Evolutionary conservation across 495 filamentous ascomycete genomes (phyloP), one percentile per base, ranked within the genome.

Genomic region (Penicillium herquei): DNA sequence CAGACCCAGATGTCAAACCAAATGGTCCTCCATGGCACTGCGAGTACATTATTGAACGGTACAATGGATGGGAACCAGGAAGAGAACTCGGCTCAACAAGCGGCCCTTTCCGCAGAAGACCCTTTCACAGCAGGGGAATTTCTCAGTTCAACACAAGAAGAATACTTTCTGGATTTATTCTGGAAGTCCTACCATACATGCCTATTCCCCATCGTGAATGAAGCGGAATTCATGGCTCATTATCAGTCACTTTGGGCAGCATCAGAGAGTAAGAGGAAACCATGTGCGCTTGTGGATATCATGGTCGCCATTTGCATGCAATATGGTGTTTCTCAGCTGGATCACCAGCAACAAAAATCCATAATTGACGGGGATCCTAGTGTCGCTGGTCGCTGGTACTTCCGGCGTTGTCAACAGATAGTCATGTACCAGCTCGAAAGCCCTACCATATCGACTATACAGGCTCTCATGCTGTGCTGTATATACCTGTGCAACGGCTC

Each of bases 231-330:
- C 54, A 72, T 65, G 46, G 64, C 68, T 26, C 69, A 82, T 54
- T 80, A 82, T 56, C 59, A 70, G 6, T 76, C 78, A 12, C 66
- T 83, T 3, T 80, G 76, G 75, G 63, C 56, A 12, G 58, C 49
- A 18, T 62, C 65, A 11, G 66, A 58, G 3, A 59, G 58, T 11
- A 54, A 52, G 7, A 72, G 81, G 3, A 74, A 69, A 55, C 70
- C 78, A 9, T 83, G 78, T 7, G 73, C 81, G 6, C 70, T 84
- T 1, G 78, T 79, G 10, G 81, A 85, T 53, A 80, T 83, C 14
- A 61, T 82, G 34, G 62, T 85, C 17, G 81, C 81, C 8, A 44
- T 83, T 13, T 81, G 75, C 50, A 81, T 84, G 71, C 80, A 83
- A 61, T 76, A 78, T 49, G 74, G 72, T 14, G 69, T 72, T 31